phyloP scores from a whole-genome alignment of 1,139 yeast species.

The Nadsonia commutata region DNA sequence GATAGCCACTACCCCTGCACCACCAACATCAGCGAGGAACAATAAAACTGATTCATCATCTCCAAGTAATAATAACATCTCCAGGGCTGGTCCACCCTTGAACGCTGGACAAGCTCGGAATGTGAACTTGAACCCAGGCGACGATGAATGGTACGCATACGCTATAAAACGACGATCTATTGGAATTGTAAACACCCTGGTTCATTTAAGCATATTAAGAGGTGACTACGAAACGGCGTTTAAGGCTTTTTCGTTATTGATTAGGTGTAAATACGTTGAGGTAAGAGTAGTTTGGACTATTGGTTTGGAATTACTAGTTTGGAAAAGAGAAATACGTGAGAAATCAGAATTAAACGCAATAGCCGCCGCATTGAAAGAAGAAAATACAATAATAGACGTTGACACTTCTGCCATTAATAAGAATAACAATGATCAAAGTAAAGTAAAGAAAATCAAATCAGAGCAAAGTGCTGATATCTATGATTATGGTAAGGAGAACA shows the following conservation, averaged over 20 bases:
- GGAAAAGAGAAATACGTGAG: slow-evolving; percentile 15
- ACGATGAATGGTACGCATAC: slow-evolving; percentile 7
- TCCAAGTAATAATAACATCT: not conserved
- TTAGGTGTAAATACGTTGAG: slow-evolving; percentile 30
- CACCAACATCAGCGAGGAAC: not conserved
- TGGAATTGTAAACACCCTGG: slow-evolving; percentile 10
- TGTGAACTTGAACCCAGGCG: not conserved
- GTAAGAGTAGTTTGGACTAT: slow-evolving; percentile 34
- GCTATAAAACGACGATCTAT: slow-evolving; percentile 15
- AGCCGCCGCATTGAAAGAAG: not conserved
- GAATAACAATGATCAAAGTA: not conserved
- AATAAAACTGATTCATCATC: not conserved
- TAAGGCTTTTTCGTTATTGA: slow-evolving; percentile 27
- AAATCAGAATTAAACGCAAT: slow-evolving; percentile 2
- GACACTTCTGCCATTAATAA: not conserved
- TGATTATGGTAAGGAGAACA: not conserved
- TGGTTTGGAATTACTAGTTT: slow-evolving; percentile 26
- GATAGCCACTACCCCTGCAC: not conserved
- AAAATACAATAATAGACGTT: not conserved
- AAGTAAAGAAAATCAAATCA: not conserved
- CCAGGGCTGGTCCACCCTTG: not conserved
- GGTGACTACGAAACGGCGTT: slow-evolving; percentile 30
- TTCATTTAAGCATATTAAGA: slow-evolving; percentile 22
- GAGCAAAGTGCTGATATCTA: not conserved
- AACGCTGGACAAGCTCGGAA: not conserved